These are phyloP conservation scores for Talaromyces nanjingensis DNA, from an alignment of 495 filamentous ascomycete species.

Conservation along the genomic window DNA sequence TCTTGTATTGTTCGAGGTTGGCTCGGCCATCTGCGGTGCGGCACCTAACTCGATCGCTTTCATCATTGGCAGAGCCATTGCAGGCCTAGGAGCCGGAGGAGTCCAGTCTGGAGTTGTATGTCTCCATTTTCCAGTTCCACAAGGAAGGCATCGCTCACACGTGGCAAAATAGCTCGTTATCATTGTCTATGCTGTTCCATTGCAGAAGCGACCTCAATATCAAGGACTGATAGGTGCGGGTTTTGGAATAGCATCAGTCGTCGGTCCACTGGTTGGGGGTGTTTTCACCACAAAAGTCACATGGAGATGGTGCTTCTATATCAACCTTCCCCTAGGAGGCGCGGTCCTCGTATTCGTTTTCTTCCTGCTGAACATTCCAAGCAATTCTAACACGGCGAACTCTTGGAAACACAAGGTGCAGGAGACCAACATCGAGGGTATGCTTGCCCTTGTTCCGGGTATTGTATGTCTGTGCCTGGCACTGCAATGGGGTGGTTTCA, in stretches of 20 bases:
- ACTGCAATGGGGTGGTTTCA: constrained; percentile 43
- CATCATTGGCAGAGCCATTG: constrained; percentile 55
- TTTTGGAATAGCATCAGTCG: constrained; percentile 36
- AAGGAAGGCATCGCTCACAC: constrained; percentile 13
- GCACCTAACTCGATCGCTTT: constrained; percentile 56
- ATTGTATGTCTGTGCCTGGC: constrained; percentile 46
- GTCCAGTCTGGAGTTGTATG: constrained; percentile 44
- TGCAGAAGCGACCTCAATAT: constrained; percentile 40
- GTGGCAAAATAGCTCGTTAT: constrained; percentile 17
- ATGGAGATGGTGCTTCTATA: constrained; percentile 56
- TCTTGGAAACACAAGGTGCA: constrained; percentile 31
- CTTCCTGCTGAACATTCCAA: constrained; percentile 25
- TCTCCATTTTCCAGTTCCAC: constrained; percentile 62
- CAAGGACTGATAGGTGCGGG: constrained; percentile 39
- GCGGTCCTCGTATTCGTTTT: constrained; percentile 19
- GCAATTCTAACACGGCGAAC: not conserved
- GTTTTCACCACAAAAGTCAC: constrained; percentile 35
- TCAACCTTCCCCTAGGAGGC: constrained; percentile 51
- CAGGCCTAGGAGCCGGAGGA: constrained; percentile 48
- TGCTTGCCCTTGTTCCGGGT: constrained; percentile 38
- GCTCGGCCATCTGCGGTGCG: constrained; percentile 58
- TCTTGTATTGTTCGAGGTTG: constrained; percentile 62
- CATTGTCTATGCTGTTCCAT: constrained; percentile 34
- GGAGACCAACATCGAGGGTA: constrained; percentile 34
- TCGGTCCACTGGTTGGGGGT: constrained; percentile 36